Conservation (phyloP, 176 grass and related monocot species). For the Carex cristatella region DNA sequence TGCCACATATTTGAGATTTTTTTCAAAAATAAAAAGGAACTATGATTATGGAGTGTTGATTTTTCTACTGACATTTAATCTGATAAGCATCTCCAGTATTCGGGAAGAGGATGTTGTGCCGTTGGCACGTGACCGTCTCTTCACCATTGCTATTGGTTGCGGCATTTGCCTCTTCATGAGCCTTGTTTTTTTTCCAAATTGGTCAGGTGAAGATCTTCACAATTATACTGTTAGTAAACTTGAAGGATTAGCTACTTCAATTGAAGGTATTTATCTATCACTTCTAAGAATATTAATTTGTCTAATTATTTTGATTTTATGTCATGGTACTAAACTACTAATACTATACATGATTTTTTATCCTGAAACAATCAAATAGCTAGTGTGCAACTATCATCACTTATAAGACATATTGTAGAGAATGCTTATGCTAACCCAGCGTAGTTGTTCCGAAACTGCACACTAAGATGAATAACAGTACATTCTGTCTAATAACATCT, state of each 20-base stretch:
- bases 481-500: no score
- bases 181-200: slow-evolving; percentile 74
- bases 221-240: slow-evolving; percentile 60
- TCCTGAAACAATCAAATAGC: not conserved
- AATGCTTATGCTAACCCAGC: not conserved
- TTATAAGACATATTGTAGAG: not conserved
- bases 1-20: slow-evolving; percentile 79
- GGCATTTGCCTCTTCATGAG: slow-evolving; percentile 85
- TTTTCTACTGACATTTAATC: slow-evolving; percentile 90
- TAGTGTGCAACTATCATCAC: not conserved
- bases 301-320: not conserved
- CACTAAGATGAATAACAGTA: slow-evolving; percentile 20
- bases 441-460: not conserved
- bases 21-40: slow-evolving; percentile 85
- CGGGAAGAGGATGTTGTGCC: slow-evolving; percentile 53
- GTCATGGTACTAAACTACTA: not conserved
- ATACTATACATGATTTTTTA: not conserved
- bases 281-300: not conserved
- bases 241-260: slow-evolving; percentile 65
- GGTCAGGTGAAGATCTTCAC: slow-evolving; percentile 93
- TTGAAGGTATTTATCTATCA: slow-evolving; percentile 46
- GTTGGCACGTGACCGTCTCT: slow-evolving; percentile 64
- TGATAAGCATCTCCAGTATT: slow-evolving; percentile 88
- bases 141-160: slow-evolving; percentile 75
- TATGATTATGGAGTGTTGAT: slow-evolving; percentile 86